Evolutionary conservation across 2,329 filamentous ascomycete genomes (phyloP).

Genomic region (Teratosphaeria zuluensis): DNA sequence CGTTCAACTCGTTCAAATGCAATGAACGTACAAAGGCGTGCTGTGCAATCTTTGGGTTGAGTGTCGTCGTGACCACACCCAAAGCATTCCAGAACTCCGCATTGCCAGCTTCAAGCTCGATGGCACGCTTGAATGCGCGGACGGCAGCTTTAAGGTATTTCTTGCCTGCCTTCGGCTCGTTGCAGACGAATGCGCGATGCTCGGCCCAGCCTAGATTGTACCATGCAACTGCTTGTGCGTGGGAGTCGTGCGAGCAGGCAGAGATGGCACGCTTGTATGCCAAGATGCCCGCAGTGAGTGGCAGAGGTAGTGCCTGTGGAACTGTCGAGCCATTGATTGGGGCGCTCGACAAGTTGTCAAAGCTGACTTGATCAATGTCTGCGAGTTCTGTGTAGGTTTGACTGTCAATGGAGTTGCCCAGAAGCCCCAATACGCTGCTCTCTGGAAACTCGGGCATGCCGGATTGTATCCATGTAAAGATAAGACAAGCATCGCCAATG

Average conservation of each 20-base stretch:
- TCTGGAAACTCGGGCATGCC: conserved; percentile 54
- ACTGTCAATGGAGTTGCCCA: conserved; percentile 45
- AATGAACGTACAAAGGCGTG: conserved; percentile 87
- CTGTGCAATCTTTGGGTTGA: conserved; percentile 81
- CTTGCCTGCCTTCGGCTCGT: conserved; percentile 48
- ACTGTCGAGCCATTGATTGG: conserved; percentile 20
- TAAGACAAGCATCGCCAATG: conserved; percentile 74
- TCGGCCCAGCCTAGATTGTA: conserved; percentile 97
- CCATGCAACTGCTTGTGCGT: conserved; percentile 90
- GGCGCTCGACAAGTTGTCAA: conserved; percentile 2
- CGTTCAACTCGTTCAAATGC: conserved; percentile 80
- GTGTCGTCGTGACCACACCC: conserved; percentile 76
- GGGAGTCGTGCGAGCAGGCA: conserved; percentile 60
- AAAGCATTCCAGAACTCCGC: conserved; percentile 95
- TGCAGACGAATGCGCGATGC: conserved; percentile 64
- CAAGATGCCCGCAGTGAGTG: conserved; percentile 57
- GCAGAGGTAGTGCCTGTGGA: conserved; percentile 37
- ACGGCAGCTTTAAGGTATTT: conserved; percentile 72
- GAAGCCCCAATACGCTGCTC: conserved; percentile 46
- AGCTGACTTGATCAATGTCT: conserved; percentile 55
- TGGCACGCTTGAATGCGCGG: conserved; percentile 86
- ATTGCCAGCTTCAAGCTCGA: conserved; percentile 90
- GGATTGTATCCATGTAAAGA: conserved; percentile 71
- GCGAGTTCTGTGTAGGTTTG: conserved; percentile 47
- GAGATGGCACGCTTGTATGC: conserved; percentile 80